These are phyloP conservation scores for Curvularia sp. DNA, from an alignment of 2,329 filamentous ascomycete genomes.

Conservation along the genomic window DNA sequence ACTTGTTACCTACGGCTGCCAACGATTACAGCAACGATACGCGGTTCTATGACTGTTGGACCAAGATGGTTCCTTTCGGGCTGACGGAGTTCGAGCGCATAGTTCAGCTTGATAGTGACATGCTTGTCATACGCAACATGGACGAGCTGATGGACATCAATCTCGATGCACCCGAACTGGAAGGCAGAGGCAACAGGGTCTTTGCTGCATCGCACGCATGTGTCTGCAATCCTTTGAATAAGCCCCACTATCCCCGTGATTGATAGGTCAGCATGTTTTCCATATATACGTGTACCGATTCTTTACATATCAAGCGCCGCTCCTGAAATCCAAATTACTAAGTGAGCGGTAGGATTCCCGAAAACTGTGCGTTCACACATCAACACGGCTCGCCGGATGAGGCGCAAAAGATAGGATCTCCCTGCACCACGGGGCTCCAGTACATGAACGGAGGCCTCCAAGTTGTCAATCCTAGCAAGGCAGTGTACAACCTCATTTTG, in stretches of 20 bases:
- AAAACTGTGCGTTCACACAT: slow-evolving; percentile 67
- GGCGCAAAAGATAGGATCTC: slow-evolving; percentile 61
- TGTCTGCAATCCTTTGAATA: slow-evolving; percentile 83
- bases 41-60: slow-evolving; percentile 90
- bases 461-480: slow-evolving; percentile 63
- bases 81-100: slow-evolving; percentile 78
- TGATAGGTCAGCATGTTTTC: slow-evolving; percentile 60
- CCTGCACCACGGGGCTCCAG: slow-evolving; percentile 59
- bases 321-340: not conserved
- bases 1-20: slow-evolving; percentile 69
- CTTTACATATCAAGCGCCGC: not conserved
- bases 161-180: slow-evolving; percentile 65
- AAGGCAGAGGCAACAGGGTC: slow-evolving; percentile 67
- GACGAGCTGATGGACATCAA: slow-evolving; percentile 87
- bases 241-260: slow-evolving; percentile 76
- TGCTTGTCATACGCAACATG: slow-evolving; percentile 84
- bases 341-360: slow-evolving; percentile 52
- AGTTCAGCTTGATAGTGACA: slow-evolving; percentile 85
- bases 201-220: slow-evolving; percentile 86
- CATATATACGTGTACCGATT: not conserved
- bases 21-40: slow-evolving; percentile 78
- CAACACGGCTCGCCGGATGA: slow-evolving; percentile 61
- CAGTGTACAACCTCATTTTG: slow-evolving; percentile 60
- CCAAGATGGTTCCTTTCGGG: slow-evolving; percentile 79
- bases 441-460: slow-evolving; percentile 66